These are phyloP conservation scores for Symbiodinium natans DNA, from an alignment of 73 alveolate genomes.

Conservation along the genomic window DNA sequence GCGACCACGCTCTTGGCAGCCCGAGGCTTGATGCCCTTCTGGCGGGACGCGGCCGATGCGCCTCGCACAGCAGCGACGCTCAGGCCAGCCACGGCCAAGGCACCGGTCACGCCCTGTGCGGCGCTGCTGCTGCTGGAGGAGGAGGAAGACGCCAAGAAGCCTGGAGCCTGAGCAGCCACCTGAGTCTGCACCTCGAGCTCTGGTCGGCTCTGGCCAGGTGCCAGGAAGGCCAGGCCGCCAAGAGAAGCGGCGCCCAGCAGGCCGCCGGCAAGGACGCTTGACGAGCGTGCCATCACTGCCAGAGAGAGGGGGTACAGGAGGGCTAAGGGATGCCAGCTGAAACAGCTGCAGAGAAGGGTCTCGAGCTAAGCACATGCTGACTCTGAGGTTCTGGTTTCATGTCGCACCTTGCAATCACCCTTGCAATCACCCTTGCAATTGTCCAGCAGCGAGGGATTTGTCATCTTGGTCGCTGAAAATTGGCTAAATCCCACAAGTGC, in stretches of 20 bases:
- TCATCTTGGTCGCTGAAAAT: too few relatives aligned
- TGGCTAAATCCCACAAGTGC: background rate
- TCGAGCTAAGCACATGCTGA: too few relatives aligned
- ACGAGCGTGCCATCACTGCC: slow-evolving; percentile 32
- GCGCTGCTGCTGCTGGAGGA: slow-evolving; percentile 31
- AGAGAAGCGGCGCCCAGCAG: slow-evolving; percentile 45
- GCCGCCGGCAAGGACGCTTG: slow-evolving; percentile 30
- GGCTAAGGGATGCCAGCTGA: too few relatives aligned
- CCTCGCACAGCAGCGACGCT: slow-evolving; percentile 67
- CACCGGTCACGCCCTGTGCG: slow-evolving; percentile 70
- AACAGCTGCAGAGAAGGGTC: too few relatives aligned
- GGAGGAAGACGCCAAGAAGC: slow-evolving; percentile 47
- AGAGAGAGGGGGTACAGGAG: too few relatives aligned
- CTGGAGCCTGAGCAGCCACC: slow-evolving; percentile 32
- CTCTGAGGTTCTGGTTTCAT: too few relatives aligned
- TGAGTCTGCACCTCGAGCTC: slow-evolving; percentile 8
- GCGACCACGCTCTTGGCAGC: slow-evolving; percentile 40
- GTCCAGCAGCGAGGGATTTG: too few relatives aligned
- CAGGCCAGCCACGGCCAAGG: slow-evolving; percentile 62
- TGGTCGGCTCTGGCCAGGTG: slow-evolving; percentile 31
- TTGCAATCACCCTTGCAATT: too few relatives aligned
- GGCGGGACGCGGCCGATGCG: slow-evolving; percentile 55
- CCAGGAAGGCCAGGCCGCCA: slow-evolving; percentile 57
- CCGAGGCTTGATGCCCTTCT: slow-evolving; percentile 43
- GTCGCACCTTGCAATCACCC: too few relatives aligned